A percentile compares a stretch with the other conserved stretches of the same genome.
phyloP scores from a whole-genome alignment of 139 green algal genomes.

The Spirogloea muscicola region DNA sequence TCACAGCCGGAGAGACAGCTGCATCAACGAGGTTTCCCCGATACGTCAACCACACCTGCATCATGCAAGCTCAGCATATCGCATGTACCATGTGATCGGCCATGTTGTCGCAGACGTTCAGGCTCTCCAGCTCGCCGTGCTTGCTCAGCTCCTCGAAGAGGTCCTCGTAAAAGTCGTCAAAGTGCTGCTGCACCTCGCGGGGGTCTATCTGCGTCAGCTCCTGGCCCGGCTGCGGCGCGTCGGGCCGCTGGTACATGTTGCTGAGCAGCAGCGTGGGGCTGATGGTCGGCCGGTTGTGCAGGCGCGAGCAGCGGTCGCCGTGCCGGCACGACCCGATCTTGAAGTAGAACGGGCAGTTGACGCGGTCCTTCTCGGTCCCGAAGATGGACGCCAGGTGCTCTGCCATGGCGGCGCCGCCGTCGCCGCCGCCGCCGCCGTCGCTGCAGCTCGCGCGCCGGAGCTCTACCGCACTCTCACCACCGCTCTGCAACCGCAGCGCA shows the following conservation, averaged over 20 bases:
- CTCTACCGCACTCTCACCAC: no score
- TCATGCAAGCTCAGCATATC: no score
- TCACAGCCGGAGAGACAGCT: no score
- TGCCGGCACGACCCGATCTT: conserved; percentile 85
- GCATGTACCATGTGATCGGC: conserved; percentile 96
- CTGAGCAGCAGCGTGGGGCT: conserved; percentile 56
- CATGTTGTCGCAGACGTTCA: conserved; percentile 98
- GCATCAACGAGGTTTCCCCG: no score
- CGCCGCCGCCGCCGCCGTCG: no score
- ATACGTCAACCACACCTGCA: no score
- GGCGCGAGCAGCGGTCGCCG: conserved; percentile 91
- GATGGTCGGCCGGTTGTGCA: conserved; percentile 82
- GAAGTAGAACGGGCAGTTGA: conserved; percentile 96
- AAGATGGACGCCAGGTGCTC: conserved; percentile 97
- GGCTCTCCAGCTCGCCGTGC: conserved; percentile 88
- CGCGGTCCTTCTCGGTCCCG: conserved; percentile 94
- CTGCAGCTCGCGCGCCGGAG: no score
- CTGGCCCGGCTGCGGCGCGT: conserved; percentile 57
- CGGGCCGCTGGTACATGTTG: conserved; percentile 97
- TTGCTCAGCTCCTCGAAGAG: conserved; percentile 93
- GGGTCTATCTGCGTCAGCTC: conserved; percentile 65
- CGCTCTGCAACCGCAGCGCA: no score
- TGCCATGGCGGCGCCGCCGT: conserved; percentile 84
- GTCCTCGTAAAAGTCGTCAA: conserved; percentile 97
- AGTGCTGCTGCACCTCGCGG: conserved; percentile 80